These are phyloP conservation scores for Uronychia setigera DNA, from an alignment of 73 alveolate genomes.

Conservation along the genomic window DNA sequence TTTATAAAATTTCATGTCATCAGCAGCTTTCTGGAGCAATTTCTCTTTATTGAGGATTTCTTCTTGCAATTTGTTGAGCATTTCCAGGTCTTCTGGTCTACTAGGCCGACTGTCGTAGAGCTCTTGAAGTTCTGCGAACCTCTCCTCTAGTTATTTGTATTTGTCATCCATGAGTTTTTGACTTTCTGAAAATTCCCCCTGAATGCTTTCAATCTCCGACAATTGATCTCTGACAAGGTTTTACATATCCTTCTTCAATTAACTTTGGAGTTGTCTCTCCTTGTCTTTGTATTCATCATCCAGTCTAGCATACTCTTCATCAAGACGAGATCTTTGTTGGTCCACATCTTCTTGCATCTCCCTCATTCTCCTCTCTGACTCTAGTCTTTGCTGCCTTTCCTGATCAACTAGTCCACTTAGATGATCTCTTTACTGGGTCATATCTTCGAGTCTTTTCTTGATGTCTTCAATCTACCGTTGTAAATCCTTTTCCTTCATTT, in stretches of 20 bases:
- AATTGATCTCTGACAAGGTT: slow-evolving; percentile 53
- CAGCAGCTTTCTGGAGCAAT: slow-evolving; percentile 78
- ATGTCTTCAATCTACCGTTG: slow-evolving; percentile 29
- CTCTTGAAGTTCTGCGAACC: slow-evolving; percentile 47
- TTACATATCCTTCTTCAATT: slow-evolving; percentile 58
- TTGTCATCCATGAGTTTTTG: slow-evolving; percentile 66
- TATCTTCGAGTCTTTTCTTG: background rate
- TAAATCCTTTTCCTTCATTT: slow-evolving; percentile 17
- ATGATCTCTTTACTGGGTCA: background rate
- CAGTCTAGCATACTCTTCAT: slow-evolving; percentile 1
- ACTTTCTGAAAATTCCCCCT: slow-evolving; percentile 55
- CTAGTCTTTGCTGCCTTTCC: slow-evolving; percentile 11
- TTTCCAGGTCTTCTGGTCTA: slow-evolving; percentile 79
- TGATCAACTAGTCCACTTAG: slow-evolving; percentile 14
- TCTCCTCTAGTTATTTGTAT: slow-evolving; percentile 51
- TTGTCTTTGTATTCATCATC: slow-evolving; percentile 50
- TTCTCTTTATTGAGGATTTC: slow-evolving; percentile 69
- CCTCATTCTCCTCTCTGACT: slow-evolving; percentile 4
- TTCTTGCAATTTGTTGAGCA: slow-evolving; percentile 61
- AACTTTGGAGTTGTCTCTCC: slow-evolving; percentile 29
- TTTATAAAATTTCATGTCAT: slow-evolving; percentile 96
- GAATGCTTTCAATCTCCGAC: slow-evolving; percentile 38
- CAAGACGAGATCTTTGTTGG: slow-evolving; percentile 35
- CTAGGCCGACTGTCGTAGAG: slow-evolving; percentile 81
- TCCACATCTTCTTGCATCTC: slow-evolving; percentile 11